Base-by-base conservation (phyloP, 2,329 filamentous ascomycete species). In the Colletotrichum destructivum region DNA sequence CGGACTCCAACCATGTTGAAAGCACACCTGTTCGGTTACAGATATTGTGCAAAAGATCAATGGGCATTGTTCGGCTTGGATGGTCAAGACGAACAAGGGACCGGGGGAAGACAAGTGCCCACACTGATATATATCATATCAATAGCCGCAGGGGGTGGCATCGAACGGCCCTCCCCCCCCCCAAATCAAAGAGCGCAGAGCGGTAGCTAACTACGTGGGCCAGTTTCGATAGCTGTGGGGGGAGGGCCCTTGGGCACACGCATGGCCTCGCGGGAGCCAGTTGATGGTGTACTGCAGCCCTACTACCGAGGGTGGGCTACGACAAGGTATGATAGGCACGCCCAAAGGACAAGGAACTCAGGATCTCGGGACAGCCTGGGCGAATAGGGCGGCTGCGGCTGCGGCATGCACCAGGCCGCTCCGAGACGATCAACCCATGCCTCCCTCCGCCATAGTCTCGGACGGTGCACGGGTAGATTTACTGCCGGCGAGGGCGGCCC, bases 1-100 rank as follows among this genome's bases (percentile, higher is more conserved):
- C 88, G 85, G 69, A 91, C 89, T 64, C 89, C 89, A 74, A 90
- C 89, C 89, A 90, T 90, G 46, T 67, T 83, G 77, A 73, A 52
- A 47, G 42, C 57, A 40, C 46, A 63, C 26, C 49, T 18, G 46
- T 46, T 63, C 26, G 46, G 40, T 35, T n/a, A 26, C 18, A 23
- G 44, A 59, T 46, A 13, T 52, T 21, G 51, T 35, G 44, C 15
- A 49, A 61, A 49, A 31, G 42, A 15, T 38, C 38, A 60, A 44
- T 52, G 54, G n/a, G 52, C 59, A 63, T 69, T 49, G 40, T 59
- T 59, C 21, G 46, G 21, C 40, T 55, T 42, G 46, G 44, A 46
- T 59, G 21, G 54, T 69, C 51, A 23, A 47, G 26, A 23, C 12
- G 59, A 59, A 35, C 46, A 63, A 51, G 46, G 31, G 31, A 23